Percentiles rank a stretch among this genome's conserved stretches.
These are phyloP conservation scores for Chaetothyriales sp. DNA, from an alignment of 2,329 filamentous ascomycete species.

Conservation along the genomic window DNA sequence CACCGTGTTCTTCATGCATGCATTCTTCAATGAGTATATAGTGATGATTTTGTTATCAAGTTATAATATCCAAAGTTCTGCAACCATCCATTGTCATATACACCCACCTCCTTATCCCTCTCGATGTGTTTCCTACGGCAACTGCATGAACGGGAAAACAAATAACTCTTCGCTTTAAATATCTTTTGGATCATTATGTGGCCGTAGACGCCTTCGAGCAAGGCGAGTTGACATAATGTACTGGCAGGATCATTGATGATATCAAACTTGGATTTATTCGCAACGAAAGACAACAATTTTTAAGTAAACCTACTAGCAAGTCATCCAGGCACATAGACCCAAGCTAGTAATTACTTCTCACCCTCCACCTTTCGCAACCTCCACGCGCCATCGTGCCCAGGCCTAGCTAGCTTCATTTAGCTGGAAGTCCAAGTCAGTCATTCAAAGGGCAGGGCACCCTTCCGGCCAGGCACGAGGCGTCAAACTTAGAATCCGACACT, in stretches of 20 bases:
- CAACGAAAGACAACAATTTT: too few species aligned
- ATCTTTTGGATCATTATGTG: too few species aligned
- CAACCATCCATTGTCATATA: too few species aligned
- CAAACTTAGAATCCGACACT: not conserved
- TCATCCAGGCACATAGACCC: not conserved
- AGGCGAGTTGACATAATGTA: too few species aligned
- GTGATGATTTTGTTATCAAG: not conserved
- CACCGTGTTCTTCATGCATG: too few species aligned
- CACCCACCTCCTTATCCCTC: not conserved
- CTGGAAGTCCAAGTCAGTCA: not conserved
- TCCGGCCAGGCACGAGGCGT: not conserved
- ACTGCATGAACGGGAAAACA: too few species aligned
- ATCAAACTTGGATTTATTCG: too few species aligned
- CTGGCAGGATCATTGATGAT: too few species aligned
- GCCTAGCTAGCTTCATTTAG: not conserved
- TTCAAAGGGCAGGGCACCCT: not conserved
- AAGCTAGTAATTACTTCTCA: not conserved
- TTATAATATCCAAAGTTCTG: not conserved
- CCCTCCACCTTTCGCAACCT: not conserved
- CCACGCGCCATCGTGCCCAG: not conserved
- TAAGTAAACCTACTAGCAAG: not conserved
- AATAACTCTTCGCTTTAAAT: too few species aligned
- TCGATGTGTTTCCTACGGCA: too few species aligned
- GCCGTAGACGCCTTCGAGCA: too few species aligned
- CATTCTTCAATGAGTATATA: not conserved